These are phyloP conservation scores for Diaporthe batatas DNA, from an alignment of 2,329 filamentous ascomycete species.

Conservation along the genomic window DNA sequence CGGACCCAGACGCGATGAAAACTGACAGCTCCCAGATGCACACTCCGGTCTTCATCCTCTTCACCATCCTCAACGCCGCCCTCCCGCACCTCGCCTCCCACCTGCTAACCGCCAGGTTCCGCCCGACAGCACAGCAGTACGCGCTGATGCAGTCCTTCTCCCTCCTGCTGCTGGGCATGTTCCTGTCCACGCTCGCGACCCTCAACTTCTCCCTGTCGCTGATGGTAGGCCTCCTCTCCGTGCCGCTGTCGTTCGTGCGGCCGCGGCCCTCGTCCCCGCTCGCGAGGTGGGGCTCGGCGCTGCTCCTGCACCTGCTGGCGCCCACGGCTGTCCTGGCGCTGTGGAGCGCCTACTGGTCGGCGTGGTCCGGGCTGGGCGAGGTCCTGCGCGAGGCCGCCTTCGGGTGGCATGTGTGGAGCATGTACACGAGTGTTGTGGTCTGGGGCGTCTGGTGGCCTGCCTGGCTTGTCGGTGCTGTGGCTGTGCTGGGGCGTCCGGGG, in stretches of 20 bases:
- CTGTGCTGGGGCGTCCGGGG: slow-evolving; percentile 60
- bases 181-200: slow-evolving; percentile 91
- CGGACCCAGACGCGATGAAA: slow-evolving; percentile 7
- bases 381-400: slow-evolving; percentile 82
- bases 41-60: slow-evolving; percentile 68
- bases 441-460: slow-evolving; percentile 98
- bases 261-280: slow-evolving; percentile 58
- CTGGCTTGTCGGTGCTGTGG: slow-evolving; percentile 77
- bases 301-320: slow-evolving; percentile 70
- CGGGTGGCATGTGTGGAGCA: slow-evolving; percentile 89
- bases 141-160: slow-evolving; percentile 90
- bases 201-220: slow-evolving; percentile 95
- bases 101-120: slow-evolving; percentile 64
- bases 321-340: slow-evolving; percentile 69
- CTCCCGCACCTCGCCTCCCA: slow-evolving; percentile 71
- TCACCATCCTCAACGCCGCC: slow-evolving; percentile 66
- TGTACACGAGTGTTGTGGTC: slow-evolving; percentile 90
- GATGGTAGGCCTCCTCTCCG: slow-evolving; percentile 82
- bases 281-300: slow-evolving; percentile 58
- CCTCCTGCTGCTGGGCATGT: slow-evolving; percentile 91
- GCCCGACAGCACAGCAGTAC: slow-evolving; percentile 76
- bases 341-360: slow-evolving; percentile 57
- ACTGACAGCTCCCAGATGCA: slow-evolving; percentile 63
- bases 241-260: slow-evolving; percentile 82
- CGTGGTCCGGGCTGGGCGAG: slow-evolving; percentile 58